Conservation (phyloP, 768 basidiomycete genomes). For the Termitomyces sp. region DNA sequence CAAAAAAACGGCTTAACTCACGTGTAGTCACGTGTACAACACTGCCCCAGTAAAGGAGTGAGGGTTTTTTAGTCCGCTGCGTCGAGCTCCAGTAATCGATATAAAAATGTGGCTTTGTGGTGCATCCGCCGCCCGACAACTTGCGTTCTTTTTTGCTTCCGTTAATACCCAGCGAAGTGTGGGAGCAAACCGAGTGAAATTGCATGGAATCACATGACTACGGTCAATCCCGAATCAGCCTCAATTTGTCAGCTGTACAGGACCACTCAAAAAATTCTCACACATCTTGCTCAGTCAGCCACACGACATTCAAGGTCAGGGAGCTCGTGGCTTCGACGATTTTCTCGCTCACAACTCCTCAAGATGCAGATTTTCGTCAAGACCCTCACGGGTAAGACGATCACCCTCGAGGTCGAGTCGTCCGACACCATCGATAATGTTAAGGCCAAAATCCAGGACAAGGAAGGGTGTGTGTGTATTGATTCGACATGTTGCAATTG, state of each 20-base stretch:
- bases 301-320: slow-evolving; percentile 22
- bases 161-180: no score
- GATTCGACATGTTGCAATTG: background rate
- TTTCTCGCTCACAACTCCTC: slow-evolving; percentile 8
- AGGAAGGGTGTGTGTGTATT: slow-evolving; percentile 39
- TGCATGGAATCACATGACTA: background rate
- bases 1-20: no score
- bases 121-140: no score
- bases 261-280: slow-evolving; percentile 11
- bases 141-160: no score
- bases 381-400: slow-evolving; percentile 95
- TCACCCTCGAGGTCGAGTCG: slow-evolving; percentile 98
- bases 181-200: no score
- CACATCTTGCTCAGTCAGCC: slow-evolving; percentile 3
- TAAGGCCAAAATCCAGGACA: slow-evolving; percentile 66
- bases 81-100: no score
- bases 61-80: no score
- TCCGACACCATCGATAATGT: slow-evolving; percentile 96
- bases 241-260: slow-evolving; percentile 23
- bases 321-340: slow-evolving; percentile 12
- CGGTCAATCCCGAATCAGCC: slow-evolving; percentile 22
- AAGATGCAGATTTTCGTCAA: slow-evolving; percentile 56
- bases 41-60: no score
- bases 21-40: no score
- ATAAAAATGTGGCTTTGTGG: no score